Evolutionary conservation across 805 yeast genomes (phyloP).

Genomic region (Sugiyamaella boreocaroliniensis): DNA sequence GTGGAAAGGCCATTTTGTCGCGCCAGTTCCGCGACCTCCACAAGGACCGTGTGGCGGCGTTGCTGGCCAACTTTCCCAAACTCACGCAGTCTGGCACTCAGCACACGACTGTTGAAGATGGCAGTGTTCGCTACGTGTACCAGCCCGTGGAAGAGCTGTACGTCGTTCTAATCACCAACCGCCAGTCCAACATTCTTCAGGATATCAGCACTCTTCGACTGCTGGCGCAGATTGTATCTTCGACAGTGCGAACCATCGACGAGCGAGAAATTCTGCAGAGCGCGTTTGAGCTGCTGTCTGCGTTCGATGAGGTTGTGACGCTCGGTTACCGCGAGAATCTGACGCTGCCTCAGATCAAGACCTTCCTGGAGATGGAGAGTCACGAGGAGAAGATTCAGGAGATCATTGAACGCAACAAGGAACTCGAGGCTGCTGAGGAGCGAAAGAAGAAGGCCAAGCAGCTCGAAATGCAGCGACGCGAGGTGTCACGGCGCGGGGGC

Average conservation of each 20-base stretch:
- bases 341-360: slow-evolving; percentile 71
- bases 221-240: slow-evolving; percentile 74
- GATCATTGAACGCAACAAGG: slow-evolving; percentile 93
- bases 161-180: slow-evolving; percentile 83
- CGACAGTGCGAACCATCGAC: slow-evolving; percentile 62
- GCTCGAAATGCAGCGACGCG: slow-evolving; percentile 49
- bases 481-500: slow-evolving; percentile 31
- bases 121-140: slow-evolving; percentile 83
- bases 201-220: slow-evolving; percentile 88
- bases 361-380: slow-evolving; percentile 93
- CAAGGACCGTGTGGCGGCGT: slow-evolving; percentile 77
- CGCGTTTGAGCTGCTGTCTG: slow-evolving; percentile 83
- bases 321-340: slow-evolving; percentile 88
- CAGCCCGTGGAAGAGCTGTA: slow-evolving; percentile 94
- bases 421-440: slow-evolving; percentile 93
- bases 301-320: slow-evolving; percentile 88
- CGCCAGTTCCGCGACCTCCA: slow-evolving; percentile 85
- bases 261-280: slow-evolving; percentile 76
- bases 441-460: slow-evolving; percentile 93
- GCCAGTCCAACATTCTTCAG: slow-evolving; percentile 84
- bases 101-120: slow-evolving; percentile 92
- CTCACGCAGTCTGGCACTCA: slow-evolving; percentile 67
- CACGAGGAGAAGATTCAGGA: slow-evolving; percentile 99
- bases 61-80: slow-evolving; percentile 79
- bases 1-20: slow-evolving; percentile 86